Base-by-base conservation (phyloP, 805 yeast species). In the Zygoascus tannicola region DNA sequence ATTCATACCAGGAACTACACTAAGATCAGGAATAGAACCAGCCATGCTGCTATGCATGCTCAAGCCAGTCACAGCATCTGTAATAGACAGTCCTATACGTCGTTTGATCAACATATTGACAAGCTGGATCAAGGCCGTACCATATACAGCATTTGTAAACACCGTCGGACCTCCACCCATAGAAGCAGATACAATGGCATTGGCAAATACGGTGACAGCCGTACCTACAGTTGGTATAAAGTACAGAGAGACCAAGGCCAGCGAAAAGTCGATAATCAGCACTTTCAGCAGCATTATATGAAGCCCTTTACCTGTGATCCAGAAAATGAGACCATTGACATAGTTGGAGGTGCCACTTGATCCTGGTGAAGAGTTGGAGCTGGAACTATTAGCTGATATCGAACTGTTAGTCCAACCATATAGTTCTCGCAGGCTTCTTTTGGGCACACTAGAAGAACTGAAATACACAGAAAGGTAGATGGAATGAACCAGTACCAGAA, bases 131-230 rank as follows among this genome's bases (percentile, higher is more conserved):
- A 60, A 12, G 1, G 56, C 44, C 2, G 65, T 55, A 32, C 60
- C 50, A 36, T 59, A 57, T 10, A 57, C 40, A 8, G 66, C 64
- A 34, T 58, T 59, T 32, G 54, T 48, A 20, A 58, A 56, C 4
- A 49, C 48, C 16, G 41, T 43, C 18, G 41, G 28, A 4, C 63
- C 60, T 2, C 65, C 65, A 8, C 62, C 64, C 22, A 61, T 42
- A 15, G 56, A 37, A 10, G 65, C 50, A 1, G 63, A 61, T 2
- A 60, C 60, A 15, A 50, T 45, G 3, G 62, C 54, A 35, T 60
- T 60, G 4, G 65, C 61, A 43, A 61, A 55, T 21, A 60, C 45
- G 26, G 56, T 43, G 4, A 52, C 51, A 21, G 50, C 35, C 18
- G 42, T 38, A 21, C 47, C 28, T 20, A 50, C 38, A 19, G 46